Percentiles rank a stretch among this genome's conserved stretches.
These are phyloP conservation scores for Luffa acutangula DNA, from an alignment of 306 rosid genomes.

Conservation along the genomic window DNA sequence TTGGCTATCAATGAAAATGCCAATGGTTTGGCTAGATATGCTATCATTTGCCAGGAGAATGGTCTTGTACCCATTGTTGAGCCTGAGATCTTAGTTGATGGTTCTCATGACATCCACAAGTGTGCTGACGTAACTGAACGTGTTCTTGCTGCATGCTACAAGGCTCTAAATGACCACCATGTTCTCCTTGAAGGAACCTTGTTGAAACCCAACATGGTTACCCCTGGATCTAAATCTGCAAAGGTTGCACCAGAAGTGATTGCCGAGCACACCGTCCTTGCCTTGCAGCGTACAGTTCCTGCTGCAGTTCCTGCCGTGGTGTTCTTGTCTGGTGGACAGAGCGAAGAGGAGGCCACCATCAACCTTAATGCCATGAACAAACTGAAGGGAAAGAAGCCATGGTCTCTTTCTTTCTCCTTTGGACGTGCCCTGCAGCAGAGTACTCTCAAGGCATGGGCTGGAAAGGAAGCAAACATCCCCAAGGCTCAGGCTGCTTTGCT, in stretches of 20 bases:
- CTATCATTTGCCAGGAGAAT: constrained; percentile 65
- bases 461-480: constrained; percentile 43
- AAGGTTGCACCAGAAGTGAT: constrained; percentile 54
- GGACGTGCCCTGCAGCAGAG: constrained; percentile 79
- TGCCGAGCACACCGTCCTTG: constrained; percentile 48
- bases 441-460: constrained; percentile 69
- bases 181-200: constrained; percentile 70
- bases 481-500: constrained; percentile 56
- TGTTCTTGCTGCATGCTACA: constrained; percentile 83
- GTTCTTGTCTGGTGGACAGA: constrained; percentile 79
- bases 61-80: constrained; percentile 75
- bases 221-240: constrained; percentile 57
- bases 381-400: constrained; percentile 62
- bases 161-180: constrained; percentile 66
- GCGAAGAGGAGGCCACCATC: constrained; percentile 72
- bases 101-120: constrained; percentile 48
- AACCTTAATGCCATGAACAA: constrained; percentile 73
- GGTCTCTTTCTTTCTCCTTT: constrained; percentile 68
- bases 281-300: constrained; percentile 58
- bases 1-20: constrained; percentile 61
- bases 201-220: constrained; percentile 84
- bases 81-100: constrained; percentile 78
- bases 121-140: constrained; percentile 66
- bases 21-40: constrained; percentile 67
- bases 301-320: constrained; percentile 62